Evolutionary conservation across 2,329 filamentous ascomycete genomes (phyloP).

Genomic region (Alternaria incomplexa): DNA sequence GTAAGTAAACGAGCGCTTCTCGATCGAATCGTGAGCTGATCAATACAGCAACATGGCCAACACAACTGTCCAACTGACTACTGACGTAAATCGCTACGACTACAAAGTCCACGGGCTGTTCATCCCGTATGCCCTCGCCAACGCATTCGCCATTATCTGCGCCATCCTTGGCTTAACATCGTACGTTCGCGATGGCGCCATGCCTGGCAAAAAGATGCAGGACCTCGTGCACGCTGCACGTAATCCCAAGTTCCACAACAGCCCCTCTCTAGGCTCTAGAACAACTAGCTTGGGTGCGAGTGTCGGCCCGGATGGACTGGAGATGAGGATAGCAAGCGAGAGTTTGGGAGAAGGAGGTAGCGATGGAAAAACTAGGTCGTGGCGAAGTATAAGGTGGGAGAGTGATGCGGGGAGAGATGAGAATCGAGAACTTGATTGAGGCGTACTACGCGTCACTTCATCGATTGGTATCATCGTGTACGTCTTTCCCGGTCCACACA

Average conservation of each 20-base stretch:
- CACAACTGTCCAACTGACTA: background rate
- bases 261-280: background rate
- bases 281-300: background rate
- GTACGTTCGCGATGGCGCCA: conserved; percentile 8
- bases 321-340: background rate
- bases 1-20: background rate
- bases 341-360: background rate
- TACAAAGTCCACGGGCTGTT: background rate
- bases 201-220: conserved; percentile 20
- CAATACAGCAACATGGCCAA: background rate
- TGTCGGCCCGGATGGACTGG: background rate
- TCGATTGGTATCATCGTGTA: background rate
- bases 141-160: conserved; percentile 10
- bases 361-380: background rate
- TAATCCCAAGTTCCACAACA: background rate
- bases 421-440: background rate
- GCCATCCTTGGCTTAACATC: background rate
- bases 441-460: background rate
- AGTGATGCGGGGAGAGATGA: background rate
- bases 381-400: background rate
- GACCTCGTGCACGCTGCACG: conserved; percentile 12
- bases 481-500: background rate
- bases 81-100: background rate
- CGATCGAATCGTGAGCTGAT: background rate
- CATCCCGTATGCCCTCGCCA: conserved; percentile 12